Conservation (phyloP, 1,139 yeast genomes). For the Blastobotrys elegans region DNA sequence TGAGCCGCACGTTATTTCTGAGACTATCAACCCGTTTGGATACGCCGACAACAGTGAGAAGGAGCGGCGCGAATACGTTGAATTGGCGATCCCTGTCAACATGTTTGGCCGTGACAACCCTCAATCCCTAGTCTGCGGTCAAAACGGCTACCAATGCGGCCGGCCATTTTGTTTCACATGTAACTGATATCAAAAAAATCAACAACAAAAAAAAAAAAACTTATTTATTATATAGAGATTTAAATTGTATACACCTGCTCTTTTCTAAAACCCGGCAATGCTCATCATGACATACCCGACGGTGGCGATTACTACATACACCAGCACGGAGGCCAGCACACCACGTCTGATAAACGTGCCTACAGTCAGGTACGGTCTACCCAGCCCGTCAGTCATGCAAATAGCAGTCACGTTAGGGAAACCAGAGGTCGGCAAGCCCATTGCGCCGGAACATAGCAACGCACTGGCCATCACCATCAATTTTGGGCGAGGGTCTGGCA, state of each 20-base stretch:
- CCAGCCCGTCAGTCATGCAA: slow-evolving; percentile 84
- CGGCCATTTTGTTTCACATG: slow-evolving; percentile 3
- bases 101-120: too few species aligned
- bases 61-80: not conserved
- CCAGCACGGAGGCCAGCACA: slow-evolving; percentile 74
- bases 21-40: not conserved
- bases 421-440: slow-evolving; percentile 96
- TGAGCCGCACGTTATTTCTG: not conserved
- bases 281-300: slow-evolving; percentile 74
- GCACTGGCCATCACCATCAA: slow-evolving; percentile 81
- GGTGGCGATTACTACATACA: slow-evolving; percentile 65
- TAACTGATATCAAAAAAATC: too few species aligned
- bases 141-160: not conserved
- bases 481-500: slow-evolving; percentile 64
- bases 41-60: not conserved
- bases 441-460: slow-evolving; percentile 80
- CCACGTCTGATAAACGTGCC: slow-evolving; percentile 82
- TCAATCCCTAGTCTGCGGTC: slow-evolving; percentile 3
- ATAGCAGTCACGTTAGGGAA: slow-evolving; percentile 96
- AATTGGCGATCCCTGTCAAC: too few species aligned
- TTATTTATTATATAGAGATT: too few species aligned
- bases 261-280: slow-evolving; percentile 39
- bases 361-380: slow-evolving; percentile 79
- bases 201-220: too few species aligned
- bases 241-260: too few species aligned